These are phyloP conservation scores for Meyerozyma sp. DNA, from an alignment of 1,139 yeast genomes.

Conservation along the genomic window DNA sequence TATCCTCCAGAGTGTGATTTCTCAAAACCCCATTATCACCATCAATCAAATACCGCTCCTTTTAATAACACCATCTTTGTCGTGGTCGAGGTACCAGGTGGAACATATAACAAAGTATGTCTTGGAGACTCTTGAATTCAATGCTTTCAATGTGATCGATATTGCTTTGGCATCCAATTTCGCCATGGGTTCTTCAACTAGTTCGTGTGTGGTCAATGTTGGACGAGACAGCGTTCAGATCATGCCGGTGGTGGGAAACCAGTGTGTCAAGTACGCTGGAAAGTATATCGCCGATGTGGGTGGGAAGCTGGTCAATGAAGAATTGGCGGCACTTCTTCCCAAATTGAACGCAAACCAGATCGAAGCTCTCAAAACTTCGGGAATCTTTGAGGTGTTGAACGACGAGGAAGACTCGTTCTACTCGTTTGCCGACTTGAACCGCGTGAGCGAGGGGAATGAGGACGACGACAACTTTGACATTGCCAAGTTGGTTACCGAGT, in stretches of 20 bases:
- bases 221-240: slow-evolving; percentile 75
- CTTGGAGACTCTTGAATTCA: slow-evolving; percentile 67
- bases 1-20: slow-evolving; percentile 52
- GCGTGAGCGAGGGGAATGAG: slow-evolving; percentile 21
- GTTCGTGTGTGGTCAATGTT: slow-evolving; percentile 71
- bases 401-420: slow-evolving; percentile 57
- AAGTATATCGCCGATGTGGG: slow-evolving; percentile 49
- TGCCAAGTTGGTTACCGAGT: slow-evolving; percentile 75
- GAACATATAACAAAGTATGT: slow-evolving; percentile 72
- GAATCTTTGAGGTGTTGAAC: slow-evolving; percentile 68
- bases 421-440: slow-evolving; percentile 45
- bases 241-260: slow-evolving; percentile 71
- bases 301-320: slow-evolving; percentile 55
- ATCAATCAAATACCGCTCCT: slow-evolving; percentile 45
- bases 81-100: slow-evolving; percentile 64
- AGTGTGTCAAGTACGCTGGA: slow-evolving; percentile 52
- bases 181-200: slow-evolving; percentile 57
- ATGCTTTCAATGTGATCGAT: slow-evolving; percentile 70
- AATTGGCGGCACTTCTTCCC: slow-evolving; percentile 51
- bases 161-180: slow-evolving; percentile 66
- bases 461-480: slow-evolving; percentile 81
- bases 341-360: slow-evolving; percentile 53
- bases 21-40: slow-evolving; percentile 45
- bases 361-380: slow-evolving; percentile 69
- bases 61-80: slow-evolving; percentile 55